Evolutionary conservation across 768 basidiomycete genomes (phyloP).

Genomic region (Russula earlei): DNA sequence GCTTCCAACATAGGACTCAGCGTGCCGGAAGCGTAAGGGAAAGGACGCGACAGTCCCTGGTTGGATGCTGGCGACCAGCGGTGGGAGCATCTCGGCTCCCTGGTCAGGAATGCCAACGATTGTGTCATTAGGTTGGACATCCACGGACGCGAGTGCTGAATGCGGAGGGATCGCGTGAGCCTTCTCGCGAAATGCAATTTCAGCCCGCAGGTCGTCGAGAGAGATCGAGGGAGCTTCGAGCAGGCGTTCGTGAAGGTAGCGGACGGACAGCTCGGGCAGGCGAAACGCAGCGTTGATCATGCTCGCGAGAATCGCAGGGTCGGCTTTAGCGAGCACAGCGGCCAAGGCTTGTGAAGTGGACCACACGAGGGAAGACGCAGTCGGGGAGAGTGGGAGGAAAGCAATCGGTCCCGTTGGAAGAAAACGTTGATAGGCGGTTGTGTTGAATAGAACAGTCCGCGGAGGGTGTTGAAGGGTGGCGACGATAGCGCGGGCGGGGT

Average conservation of each 20-base stretch:
- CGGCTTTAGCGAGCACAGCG: conserved; percentile 54
- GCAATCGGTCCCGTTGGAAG: conserved; percentile 93
- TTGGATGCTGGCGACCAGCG: conserved; percentile 63
- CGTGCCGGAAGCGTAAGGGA: conserved; percentile 80
- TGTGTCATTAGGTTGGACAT: conserved; percentile 22
- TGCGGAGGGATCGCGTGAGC: conserved; percentile 55
- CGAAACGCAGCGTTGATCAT: conserved; percentile 93
- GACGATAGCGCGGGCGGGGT: conserved; percentile 83
- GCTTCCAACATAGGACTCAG: conserved; percentile 77
- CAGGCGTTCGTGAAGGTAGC: conserved; percentile 54
- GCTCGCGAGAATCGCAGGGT: conserved; percentile 48
- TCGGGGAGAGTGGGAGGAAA: conserved; percentile 79
- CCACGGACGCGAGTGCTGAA: conserved; percentile 52
- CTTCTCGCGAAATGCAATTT: conserved; percentile 64
- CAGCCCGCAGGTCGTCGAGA: conserved; percentile 41
- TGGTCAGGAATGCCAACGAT: conserved; percentile 46
- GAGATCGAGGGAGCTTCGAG: conserved; percentile 47
- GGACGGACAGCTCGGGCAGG: conserved; percentile 63
- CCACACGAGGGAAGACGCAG: conserved; percentile 87
- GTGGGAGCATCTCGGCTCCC: conserved; percentile 60
- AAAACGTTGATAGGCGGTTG: conserved; percentile 88
- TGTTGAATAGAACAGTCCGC: conserved; percentile 51
- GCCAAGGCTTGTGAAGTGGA: conserved; percentile 76
- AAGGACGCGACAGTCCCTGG: conserved; percentile 75
- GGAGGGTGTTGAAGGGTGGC: conserved; percentile 75